These are phyloP conservation scores for Sanguinoderma infundibulare DNA, from an alignment of 1,284 basidiomycete genomes.

Conservation along the genomic window DNA sequence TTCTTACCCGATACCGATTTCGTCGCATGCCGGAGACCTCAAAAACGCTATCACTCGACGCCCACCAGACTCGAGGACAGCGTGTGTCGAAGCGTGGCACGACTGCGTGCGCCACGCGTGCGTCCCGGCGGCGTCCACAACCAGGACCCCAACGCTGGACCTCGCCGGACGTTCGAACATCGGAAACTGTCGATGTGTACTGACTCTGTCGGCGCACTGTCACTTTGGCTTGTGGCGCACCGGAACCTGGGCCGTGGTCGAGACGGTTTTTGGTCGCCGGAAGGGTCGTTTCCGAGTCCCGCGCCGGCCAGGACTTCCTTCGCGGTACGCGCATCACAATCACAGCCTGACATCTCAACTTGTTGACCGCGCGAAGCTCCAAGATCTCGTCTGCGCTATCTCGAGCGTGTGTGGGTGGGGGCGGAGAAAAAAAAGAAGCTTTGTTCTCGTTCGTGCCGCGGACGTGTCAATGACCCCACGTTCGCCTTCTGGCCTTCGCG, in stretches of 20 bases:
- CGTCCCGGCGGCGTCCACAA: neutral
- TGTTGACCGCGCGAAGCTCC: neutral
- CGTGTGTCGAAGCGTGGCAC: neutral
- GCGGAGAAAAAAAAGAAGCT: too few species aligned
- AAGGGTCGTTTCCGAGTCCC: too few species aligned
- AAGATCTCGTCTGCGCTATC: constrained; percentile 5
- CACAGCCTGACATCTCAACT: neutral
- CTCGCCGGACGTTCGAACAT: too few species aligned
- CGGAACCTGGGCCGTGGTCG: neutral
- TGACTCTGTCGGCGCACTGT: neutral
- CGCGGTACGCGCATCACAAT: too few species aligned
- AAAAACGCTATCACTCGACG: constrained; percentile 1
- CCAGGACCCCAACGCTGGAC: neutral
- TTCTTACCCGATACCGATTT: neutral
- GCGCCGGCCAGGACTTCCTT: too few species aligned
- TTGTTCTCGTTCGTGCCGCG: neutral
- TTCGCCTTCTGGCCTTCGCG: neutral
- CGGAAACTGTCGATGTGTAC: neutral
- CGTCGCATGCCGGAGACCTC: neutral
- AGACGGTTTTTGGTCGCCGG: constrained; percentile 2
- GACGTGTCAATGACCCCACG: neutral
- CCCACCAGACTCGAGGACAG: neutral
- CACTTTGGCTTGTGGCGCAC: neutral
- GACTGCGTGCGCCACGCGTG: neutral
- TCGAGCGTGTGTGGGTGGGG: neutral